phyloP scores from a whole-genome alignment of 306 rosid species.

The Argentina anserina region DNA sequence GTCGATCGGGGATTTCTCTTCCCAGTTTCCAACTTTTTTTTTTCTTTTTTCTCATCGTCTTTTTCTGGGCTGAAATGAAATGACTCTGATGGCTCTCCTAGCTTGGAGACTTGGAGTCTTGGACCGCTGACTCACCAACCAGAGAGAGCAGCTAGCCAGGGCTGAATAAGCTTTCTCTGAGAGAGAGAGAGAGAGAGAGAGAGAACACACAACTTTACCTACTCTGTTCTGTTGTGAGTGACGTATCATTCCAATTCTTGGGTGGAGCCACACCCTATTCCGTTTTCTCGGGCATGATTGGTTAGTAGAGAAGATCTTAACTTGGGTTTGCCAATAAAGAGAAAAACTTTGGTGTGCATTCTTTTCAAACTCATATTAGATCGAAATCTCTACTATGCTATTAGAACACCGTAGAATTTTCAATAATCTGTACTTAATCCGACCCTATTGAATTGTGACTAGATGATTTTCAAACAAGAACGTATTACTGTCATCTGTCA shows the following conservation, averaged over 20 bases:
- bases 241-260: constrained; percentile 17
- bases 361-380: no score
- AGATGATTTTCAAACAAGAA: no score
- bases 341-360: no score
- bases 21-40: constrained; percentile 33
- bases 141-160: not conserved
- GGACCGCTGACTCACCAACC: constrained; percentile 39
- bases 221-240: not conserved
- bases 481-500: no score
- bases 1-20: no score
- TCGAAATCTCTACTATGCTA: no score
- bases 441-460: no score
- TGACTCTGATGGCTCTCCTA: constrained; percentile 22
- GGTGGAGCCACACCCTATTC: not conserved
- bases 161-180: not conserved
- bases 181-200: not conserved
- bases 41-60: not conserved
- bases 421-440: no score
- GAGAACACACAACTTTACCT: constrained; percentile 20
- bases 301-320: not conserved
- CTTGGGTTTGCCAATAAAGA: not conserved
- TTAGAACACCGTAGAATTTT: no score
- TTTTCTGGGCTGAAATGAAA: constrained; percentile 29
- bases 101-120: no score
- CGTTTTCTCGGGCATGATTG: constrained; percentile 3